These are phyloP conservation scores for Phytophthora capsici DNA, from an alignment of 352 stramenopile species.

Conservation along the genomic window DNA sequence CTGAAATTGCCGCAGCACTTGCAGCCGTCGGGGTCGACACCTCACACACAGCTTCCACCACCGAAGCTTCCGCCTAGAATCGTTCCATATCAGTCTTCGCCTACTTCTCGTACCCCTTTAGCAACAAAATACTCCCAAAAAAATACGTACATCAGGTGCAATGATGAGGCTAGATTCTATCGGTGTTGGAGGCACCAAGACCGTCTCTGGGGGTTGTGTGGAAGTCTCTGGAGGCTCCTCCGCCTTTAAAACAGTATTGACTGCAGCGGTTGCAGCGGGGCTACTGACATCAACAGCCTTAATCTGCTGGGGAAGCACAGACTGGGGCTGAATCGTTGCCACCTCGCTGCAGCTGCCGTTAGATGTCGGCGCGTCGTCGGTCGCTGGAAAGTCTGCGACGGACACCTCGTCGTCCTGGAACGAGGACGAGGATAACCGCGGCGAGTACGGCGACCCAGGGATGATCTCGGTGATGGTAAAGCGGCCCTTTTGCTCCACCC, in stretches of 20 bases:
- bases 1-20: slow-evolving; percentile 12
- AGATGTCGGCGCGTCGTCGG: slow-evolving; percentile 15
- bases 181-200: slow-evolving; percentile 6
- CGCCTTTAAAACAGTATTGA: slow-evolving; percentile 4
- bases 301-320: slow-evolving; percentile 3
- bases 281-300: slow-evolving; percentile 2
- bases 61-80: slow-evolving; percentile 27
- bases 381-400: slow-evolving; percentile 15
- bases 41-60: slow-evolving; percentile 10
- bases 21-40: slow-evolving; percentile 11
- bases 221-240: slow-evolving; percentile 26
- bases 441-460: slow-evolving; percentile 55
- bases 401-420: slow-evolving; percentile 34
- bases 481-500: slow-evolving; percentile 76
- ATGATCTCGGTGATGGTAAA: slow-evolving; percentile 88
- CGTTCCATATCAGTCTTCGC: slow-evolving; percentile 11
- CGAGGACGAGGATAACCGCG: slow-evolving; percentile 23
- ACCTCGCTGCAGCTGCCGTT: slow-evolving; percentile 19
- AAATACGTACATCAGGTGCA: slow-evolving; percentile 17
- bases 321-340: slow-evolving; percentile 21
- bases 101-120: background rate
- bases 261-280: background rate
- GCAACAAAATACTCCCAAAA: slow-evolving; percentile 2
- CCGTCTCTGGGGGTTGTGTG: slow-evolving; percentile 28
- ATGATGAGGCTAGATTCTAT: slow-evolving; percentile 9